Evolutionary conservation across 352 stramenopile species (phyloP), one percentile per base, ranked within the genome.

Genomic region (Pilasporangium apinafurcum): DNA sequence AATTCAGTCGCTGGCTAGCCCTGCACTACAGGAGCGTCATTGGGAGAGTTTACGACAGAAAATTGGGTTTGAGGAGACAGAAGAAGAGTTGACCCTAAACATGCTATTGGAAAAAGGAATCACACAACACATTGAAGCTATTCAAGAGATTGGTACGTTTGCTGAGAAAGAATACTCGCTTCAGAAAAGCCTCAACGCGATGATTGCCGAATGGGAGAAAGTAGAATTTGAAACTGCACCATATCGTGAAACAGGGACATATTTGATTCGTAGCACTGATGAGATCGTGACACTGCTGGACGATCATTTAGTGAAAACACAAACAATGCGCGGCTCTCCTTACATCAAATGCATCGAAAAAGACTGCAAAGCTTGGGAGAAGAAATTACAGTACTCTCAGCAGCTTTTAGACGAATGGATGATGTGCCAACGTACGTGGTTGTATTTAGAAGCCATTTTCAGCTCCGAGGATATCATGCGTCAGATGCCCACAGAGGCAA

Each of bases 381-480:
- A 92, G 39, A 93, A 88, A 42, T 65, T 96, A 5, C 86, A 95
- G 52, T 87, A 92, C 44, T 62, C 85, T 8, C 86, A 96, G 45
- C 75, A 94, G 28, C 57, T 98, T n/a, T 56, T 98, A 8, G 93
- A 98, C 53, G 90, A 97, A 53, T 97, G 88, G 88, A 95, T 97
- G 62, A 76, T 51, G 4, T 97, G 86, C 42, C 94, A 98, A 62
- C 74, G 89, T 22, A 97, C 90, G 38, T 98, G 94, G 93, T 68
- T 98, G 24, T 98, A 98, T 52, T 73, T 98, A 5, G 91, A 98
- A 60, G 89, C 93, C 4, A 98, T 98, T 37, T 98, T 98, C 53
- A 92, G 78, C 44, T 96, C 81, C 1, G 87, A 97, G 30, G 94
- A 98, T 48, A 98, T 98, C 35, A 96, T 97, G 86, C 68, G 91